A percentile compares a stretch with the other conserved stretches of the same genome.
These are phyloP conservation scores for Hypoxylon lenormandii DNA, from an alignment of 495 filamentous ascomycete genomes.

Conservation along the genomic window DNA sequence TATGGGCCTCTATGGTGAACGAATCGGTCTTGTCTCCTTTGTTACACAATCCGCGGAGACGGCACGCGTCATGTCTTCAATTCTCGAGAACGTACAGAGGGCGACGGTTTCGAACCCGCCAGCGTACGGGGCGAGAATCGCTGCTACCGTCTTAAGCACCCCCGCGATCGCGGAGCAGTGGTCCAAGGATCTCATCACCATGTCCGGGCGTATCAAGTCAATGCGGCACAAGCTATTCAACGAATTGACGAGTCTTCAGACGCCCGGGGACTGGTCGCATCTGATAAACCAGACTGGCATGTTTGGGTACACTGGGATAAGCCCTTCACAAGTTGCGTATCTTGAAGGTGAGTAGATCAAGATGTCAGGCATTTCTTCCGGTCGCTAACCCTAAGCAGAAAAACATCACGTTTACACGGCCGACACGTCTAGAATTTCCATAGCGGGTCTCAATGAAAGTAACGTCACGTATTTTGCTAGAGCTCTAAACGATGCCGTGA, in stretches of 20 bases:
- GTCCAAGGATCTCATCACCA: slow-evolving; percentile 62
- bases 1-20: slow-evolving; percentile 68
- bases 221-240: slow-evolving; percentile 61
- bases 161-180: slow-evolving; percentile 60
- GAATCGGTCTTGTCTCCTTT: slow-evolving; percentile 64
- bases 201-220: slow-evolving; percentile 63
- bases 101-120: slow-evolving; percentile 66
- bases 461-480: slow-evolving; percentile 63
- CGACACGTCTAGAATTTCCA: slow-evolving; percentile 23
- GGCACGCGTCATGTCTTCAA: slow-evolving; percentile 48
- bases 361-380: too few species aligned
- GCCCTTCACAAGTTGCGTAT: slow-evolving; percentile 1
- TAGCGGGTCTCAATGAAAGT: slow-evolving; percentile 58
- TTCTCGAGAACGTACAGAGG: slow-evolving; percentile 12
- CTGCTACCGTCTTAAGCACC: slow-evolving; percentile 61
- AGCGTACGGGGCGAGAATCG: slow-evolving; percentile 62
- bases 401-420: slow-evolving; percentile 41
- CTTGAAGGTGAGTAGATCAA: slow-evolving; percentile 9
- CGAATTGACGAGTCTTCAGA: slow-evolving; percentile 58
- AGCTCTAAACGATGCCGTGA: slow-evolving; percentile 44
- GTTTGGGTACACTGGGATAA: slow-evolving; percentile 50
- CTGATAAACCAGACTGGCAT: slow-evolving; percentile 63
- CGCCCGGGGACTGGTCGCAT: slow-evolving; percentile 65
- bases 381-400: slow-evolving; percentile 33
- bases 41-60: slow-evolving; percentile 57